Evolutionary conservation across 208 protist genomes (phyloP).

Genomic region (Angomonas ambiguus): DNA sequence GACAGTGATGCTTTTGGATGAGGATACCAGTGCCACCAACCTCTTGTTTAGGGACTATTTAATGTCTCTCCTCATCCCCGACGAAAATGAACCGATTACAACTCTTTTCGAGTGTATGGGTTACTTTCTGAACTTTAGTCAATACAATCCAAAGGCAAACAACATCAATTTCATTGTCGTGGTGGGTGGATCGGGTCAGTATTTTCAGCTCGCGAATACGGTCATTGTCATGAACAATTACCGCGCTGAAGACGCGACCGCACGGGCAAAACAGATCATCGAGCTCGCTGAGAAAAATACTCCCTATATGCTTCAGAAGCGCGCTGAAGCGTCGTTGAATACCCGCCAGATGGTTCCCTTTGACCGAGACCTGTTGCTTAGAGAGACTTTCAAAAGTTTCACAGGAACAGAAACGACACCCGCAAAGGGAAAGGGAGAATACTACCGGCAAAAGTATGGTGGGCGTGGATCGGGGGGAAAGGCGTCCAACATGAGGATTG

Average conservation of each 20-base stretch:
- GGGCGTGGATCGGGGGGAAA: background rate
- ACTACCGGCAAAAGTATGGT: slow-evolving; percentile 10
- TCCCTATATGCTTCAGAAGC: background rate
- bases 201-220: slow-evolving; percentile 85
- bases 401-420: background rate
- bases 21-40: slow-evolving; percentile 96
- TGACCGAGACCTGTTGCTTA: background rate
- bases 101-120: slow-evolving; percentile 78
- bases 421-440: background rate
- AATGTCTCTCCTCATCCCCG: slow-evolving; percentile 89
- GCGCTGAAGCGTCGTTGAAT: background rate
- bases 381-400: background rate
- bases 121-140: slow-evolving; percentile 30
- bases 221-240: slow-evolving; percentile 90
- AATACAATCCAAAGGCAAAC: slow-evolving; percentile 23
- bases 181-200: slow-evolving; percentile 91
- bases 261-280: slow-evolving; percentile 30
- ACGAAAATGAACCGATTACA: slow-evolving; percentile 91
- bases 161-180: slow-evolving; percentile 85
- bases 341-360: background rate
- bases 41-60: slow-evolving; percentile 93
- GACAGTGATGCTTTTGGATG: slow-evolving; percentile 89
- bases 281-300: background rate
- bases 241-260: slow-evolving; percentile 64
- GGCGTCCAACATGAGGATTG: background rate